A percentile compares a stretch with the other conserved stretches of the same genome.
phyloP scores from a whole-genome alignment of 768 basidiomycete species.

The Lyophyllum shimeji region DNA sequence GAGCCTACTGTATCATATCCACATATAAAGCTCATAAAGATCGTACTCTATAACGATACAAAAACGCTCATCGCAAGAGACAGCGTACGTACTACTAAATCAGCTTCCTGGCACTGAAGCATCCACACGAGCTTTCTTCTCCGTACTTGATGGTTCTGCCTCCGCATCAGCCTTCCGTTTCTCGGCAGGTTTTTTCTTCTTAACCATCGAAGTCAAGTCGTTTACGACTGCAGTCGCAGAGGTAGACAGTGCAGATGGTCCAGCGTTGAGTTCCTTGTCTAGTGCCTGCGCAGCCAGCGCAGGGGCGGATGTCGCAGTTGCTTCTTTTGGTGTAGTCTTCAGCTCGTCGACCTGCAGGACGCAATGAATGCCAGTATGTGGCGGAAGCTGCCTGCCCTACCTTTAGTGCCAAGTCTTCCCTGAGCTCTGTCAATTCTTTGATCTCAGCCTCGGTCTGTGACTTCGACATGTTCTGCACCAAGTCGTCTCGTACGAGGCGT shows the following conservation, averaged over 20 bases:
- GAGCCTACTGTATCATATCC: not conserved
- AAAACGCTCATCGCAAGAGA: not conserved
- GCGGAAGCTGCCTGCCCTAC: slow-evolving; percentile 31
- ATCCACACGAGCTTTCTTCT: slow-evolving; percentile 70
- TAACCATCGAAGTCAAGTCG: slow-evolving; percentile 85
- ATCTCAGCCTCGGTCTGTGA: slow-evolving; percentile 76
- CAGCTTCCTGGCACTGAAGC: slow-evolving; percentile 22
- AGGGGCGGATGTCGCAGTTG: slow-evolving; percentile 55
- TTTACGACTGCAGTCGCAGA: slow-evolving; percentile 54
- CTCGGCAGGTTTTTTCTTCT: slow-evolving; percentile 61
- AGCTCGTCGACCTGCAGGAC: slow-evolving; percentile 82
- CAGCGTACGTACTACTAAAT: slow-evolving; percentile 1
- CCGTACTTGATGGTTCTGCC: slow-evolving; percentile 41
- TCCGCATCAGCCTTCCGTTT: slow-evolving; percentile 78
- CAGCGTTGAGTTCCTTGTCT: slow-evolving; percentile 65
- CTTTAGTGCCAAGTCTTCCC: slow-evolving; percentile 84
- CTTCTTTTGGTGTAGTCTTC: slow-evolving; percentile 73
- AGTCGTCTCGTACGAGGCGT: slow-evolving; percentile 48
- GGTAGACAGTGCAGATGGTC: slow-evolving; percentile 31
- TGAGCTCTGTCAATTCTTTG: slow-evolving; percentile 74
- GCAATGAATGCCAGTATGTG: not conserved
- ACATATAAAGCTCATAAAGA: not conserved
- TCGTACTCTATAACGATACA: slow-evolving; percentile 5
- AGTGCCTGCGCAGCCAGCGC: slow-evolving; percentile 70
- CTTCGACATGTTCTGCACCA: slow-evolving; percentile 65